Evolutionary conservation across 1,284 basidiomycete genomes (phyloP).

Genomic region (Jaminaea rosea): DNA sequence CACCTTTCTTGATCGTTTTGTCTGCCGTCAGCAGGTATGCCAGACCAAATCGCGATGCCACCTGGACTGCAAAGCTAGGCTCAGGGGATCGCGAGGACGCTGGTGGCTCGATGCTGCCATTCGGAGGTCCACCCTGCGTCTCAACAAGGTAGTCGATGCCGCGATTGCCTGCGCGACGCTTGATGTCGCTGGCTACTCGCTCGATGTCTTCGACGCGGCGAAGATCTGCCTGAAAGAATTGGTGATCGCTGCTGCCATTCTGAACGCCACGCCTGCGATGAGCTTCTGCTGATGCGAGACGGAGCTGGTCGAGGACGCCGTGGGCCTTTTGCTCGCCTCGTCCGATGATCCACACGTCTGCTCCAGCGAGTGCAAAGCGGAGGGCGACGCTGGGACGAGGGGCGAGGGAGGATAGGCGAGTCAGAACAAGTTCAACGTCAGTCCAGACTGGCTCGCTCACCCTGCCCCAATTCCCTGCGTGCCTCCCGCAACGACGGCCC

Average conservation of each 20-base stretch:
- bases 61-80: conserved; percentile 45
- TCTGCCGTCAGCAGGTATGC: conserved; percentile 40
- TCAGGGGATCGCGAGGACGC: conserved; percentile 13
- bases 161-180: conserved; percentile 17
- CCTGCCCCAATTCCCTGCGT: conserved; percentile 37
- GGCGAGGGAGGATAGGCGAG: neutral
- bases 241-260: conserved; percentile 14
- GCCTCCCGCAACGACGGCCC: conserved; percentile 28
- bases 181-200: conserved; percentile 24
- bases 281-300: conserved; percentile 20
- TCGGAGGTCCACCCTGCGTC: conserved; percentile 33
- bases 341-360: conserved; percentile 47
- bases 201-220: conserved; percentile 32
- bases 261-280: conserved; percentile 2
- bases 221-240: conserved; percentile 48
- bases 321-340: conserved; percentile 35
- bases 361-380: conserved; percentile 39
- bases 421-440: neutral
- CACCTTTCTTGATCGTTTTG: conserved; percentile 38
- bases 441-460: neutral
- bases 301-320: conserved; percentile 35
- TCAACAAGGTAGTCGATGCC: conserved; percentile 47
- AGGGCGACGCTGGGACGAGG: conserved; percentile 19
- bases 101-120: conserved; percentile 3
- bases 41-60: conserved; percentile 45